Base-by-base conservation (phyloP, 2,329 filamentous ascomycete genomes). In the Fusarium sp. region DNA sequence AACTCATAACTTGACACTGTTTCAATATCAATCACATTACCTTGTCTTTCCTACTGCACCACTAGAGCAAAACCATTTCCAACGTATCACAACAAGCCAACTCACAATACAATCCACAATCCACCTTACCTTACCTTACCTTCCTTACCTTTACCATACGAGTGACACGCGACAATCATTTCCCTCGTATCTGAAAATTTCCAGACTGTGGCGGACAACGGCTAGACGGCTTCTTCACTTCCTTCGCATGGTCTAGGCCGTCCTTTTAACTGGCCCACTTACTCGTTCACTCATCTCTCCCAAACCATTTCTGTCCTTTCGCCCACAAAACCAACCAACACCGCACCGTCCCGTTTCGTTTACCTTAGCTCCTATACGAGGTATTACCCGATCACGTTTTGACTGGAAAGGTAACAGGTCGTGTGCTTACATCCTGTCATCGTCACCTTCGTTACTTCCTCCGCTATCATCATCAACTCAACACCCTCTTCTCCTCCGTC, bases 381-480 rank as follows among this genome's bases (percentile, higher is more conserved):
- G 26, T 64, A 31, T 49, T 62, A 47, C 40, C 55, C 45, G 51
- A 31, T 47, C 51, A 45, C 61, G 19, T 67, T 59, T 58, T 40
- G 62, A 74, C 77, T 69, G 73, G 75, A 79, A 78, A 65, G 78
- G 79, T 62, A 81, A 80, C 64, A 78, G 77, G 77, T 81, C 79
- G 79, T 79, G 79, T 81, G 79, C 78, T 71, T 75, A 58, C 60
- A 36, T 57, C 44, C 59, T 59, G 39, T 66, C n/a, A 43, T 46
- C n/a, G 19, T 51, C 46, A 22, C 49, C 42, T 36, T 61, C 51
- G 51, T 22, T 55, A 33, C 54, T 54, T 57, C 43, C 26, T 42
- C 44, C 45, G 43, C 51, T 36, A 50, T 51, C 60, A 28, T 45
- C 49, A 45, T 45, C 51, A 26, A 36, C 36, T 21, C 19, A 22